Percentiles rank a stretch among this genome's conserved stretches.
Conservation (phyloP, 1,284 basidiomycete genomes). For the Ceratobasidium sp. region DNA sequence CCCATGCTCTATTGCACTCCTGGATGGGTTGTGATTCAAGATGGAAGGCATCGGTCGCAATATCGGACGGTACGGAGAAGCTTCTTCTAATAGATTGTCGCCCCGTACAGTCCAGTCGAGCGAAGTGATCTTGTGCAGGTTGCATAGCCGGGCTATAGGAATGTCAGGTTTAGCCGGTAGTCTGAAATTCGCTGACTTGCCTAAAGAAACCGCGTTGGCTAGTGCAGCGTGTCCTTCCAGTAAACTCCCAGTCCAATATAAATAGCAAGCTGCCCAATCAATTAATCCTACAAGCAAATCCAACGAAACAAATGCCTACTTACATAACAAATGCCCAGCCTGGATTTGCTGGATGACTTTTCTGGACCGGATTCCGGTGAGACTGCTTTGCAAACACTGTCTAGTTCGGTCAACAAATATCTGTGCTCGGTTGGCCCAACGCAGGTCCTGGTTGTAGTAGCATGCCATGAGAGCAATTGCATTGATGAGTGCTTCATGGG, state of each 20-base stretch:
- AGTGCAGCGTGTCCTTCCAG: constrained; percentile 27
- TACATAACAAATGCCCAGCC: constrained; percentile 18
- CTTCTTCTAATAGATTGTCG: constrained; percentile 21
- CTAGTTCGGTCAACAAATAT: constrained; percentile 56
- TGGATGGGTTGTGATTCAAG: constrained; percentile 3
- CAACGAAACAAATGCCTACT: neutral
- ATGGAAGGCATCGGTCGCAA: constrained; percentile 22
- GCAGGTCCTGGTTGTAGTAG: constrained; percentile 15
- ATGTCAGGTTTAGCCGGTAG: neutral
- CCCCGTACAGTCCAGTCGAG: constrained; percentile 15
- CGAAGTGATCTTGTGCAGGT: constrained; percentile 32
- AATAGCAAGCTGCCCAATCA: constrained; percentile 9
- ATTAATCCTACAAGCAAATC: neutral
- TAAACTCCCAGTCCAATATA: constrained; percentile 31
- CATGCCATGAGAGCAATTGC: constrained; percentile 38
- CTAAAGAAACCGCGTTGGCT: constrained; percentile 18
- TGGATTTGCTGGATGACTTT: constrained; percentile 51
- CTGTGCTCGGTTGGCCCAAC: constrained; percentile 41
- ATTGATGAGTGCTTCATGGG: constrained; percentile 39
- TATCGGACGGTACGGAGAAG: constrained; percentile 37
- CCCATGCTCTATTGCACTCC: constrained; percentile 17
- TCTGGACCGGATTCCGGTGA: constrained; percentile 53
- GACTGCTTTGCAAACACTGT: constrained; percentile 50
- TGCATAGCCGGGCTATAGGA: constrained; percentile 25
- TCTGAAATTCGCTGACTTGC: neutral